phyloP scores from a whole-genome alignment of 2,329 filamentous ascomycete species.

The Tolypocladium cylindrosporum region DNA sequence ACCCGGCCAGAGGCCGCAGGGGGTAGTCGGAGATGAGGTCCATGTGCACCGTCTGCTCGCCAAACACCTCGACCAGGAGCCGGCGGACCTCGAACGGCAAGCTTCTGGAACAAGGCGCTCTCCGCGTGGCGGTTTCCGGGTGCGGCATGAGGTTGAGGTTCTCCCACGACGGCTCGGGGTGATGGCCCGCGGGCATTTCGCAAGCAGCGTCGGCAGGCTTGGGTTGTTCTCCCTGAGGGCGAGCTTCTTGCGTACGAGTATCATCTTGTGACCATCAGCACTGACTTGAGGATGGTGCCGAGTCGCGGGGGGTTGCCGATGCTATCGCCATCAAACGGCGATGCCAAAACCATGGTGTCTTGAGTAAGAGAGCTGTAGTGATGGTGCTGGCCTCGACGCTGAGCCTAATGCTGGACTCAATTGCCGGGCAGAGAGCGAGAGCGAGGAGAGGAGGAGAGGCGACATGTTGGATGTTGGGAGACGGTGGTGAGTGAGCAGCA shows the following conservation, averaged over 20 bases:
- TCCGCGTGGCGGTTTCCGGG: not conserved
- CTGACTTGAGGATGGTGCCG: not conserved
- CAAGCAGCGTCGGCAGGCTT: slow-evolving; percentile 1
- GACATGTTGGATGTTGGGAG: no score
- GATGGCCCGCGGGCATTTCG: slow-evolving; percentile 1
- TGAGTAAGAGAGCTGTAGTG: no score
- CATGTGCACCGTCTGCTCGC: slow-evolving; percentile 12
- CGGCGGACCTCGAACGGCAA: slow-evolving; percentile 25
- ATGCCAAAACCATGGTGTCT: no score
- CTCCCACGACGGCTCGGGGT: slow-evolving; percentile 4
- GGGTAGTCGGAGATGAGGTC: slow-evolving; percentile 7
- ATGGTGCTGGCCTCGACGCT: no score
- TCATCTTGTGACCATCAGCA: not conserved
- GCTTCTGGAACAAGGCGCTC: slow-evolving; percentile 16
- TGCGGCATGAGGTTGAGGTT: not conserved
- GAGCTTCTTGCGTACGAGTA: no score
- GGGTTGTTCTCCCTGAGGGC: not conserved
- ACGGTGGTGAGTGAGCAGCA: no score
- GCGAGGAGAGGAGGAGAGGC: no score
- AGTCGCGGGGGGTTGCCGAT: not conserved
- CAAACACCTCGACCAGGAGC: slow-evolving; percentile 15
- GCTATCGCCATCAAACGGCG: no score
- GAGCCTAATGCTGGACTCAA: no score
- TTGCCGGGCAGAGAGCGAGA: no score
- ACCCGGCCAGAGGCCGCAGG: slow-evolving; percentile 9